Percentiles rank a stretch among this genome's conserved stretches.
phyloP scores from a whole-genome alignment of 257 asterid genomes.

The Scutellaria barbata region DNA sequence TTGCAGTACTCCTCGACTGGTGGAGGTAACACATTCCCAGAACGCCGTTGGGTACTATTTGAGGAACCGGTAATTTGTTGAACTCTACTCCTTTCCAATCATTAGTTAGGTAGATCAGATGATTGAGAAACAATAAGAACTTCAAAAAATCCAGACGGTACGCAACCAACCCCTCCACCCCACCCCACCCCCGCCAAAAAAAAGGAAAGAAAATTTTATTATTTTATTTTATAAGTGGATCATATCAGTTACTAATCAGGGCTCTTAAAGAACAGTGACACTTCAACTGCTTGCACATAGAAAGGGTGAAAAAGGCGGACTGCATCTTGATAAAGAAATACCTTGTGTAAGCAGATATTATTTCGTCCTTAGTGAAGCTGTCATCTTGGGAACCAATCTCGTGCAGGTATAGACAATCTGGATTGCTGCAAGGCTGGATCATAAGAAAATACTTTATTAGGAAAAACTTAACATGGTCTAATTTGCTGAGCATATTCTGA shows the following conservation, averaged over 20 bases:
- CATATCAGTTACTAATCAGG: neutral
- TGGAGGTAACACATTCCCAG: conserved; percentile 85
- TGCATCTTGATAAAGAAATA: conserved; percentile 38
- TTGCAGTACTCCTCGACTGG: conserved; percentile 80
- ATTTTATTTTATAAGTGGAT: neutral
- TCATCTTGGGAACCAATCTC: conserved; percentile 90
- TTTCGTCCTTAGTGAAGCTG: conserved; percentile 89
- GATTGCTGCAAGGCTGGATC: conserved; percentile 88
- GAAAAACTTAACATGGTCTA: neutral
- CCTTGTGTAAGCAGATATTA: conserved; percentile 86
- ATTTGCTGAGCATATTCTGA: neutral
- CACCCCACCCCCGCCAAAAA: neutral
- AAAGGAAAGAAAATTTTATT: neutral
- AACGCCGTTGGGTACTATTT: conserved; percentile 65
- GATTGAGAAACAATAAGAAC: conserved; percentile 26
- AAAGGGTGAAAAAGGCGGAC: neutral
- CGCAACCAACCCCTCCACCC: neutral
- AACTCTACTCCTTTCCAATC: conserved; percentile 74
- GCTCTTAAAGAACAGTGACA: neutral
- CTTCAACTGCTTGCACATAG: neutral
- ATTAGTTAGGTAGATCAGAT: conserved; percentile 46
- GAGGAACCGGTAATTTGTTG: conserved; percentile 75
- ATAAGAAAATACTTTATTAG: conserved; percentile 32
- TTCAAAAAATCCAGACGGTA: conserved; percentile 2
- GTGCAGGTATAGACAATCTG: conserved; percentile 88